Evolutionary conservation across 306 rosid genomes (phyloP).

Genomic region (Acacia melanoxylon): DNA sequence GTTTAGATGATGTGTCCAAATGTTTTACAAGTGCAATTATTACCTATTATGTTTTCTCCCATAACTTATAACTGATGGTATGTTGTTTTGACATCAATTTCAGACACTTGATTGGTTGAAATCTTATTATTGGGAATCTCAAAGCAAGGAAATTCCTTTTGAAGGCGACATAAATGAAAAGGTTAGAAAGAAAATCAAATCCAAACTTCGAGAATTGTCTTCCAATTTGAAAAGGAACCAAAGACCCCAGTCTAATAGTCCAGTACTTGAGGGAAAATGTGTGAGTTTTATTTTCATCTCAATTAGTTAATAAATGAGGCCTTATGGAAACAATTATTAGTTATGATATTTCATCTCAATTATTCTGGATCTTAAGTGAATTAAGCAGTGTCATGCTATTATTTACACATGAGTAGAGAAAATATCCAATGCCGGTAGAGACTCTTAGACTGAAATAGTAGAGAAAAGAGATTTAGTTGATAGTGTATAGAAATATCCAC

Average conservation of each 20-base stretch:
- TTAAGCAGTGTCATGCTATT: too few relatives aligned
- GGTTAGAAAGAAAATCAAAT: conserved; percentile 59
- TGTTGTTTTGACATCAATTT: conserved; percentile 31
- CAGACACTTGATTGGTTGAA: conserved; percentile 96
- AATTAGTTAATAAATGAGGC: too few relatives aligned
- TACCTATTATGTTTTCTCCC: neutral
- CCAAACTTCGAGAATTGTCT: conserved; percentile 64
- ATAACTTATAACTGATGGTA: neutral
- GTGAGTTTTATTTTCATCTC: conserved; percentile 27
- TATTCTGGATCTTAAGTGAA: too few relatives aligned
- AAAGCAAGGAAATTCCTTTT: conserved; percentile 78
- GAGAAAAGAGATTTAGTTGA: too few relatives aligned
- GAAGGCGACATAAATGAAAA: conserved; percentile 55
- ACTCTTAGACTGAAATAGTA: too few relatives aligned
- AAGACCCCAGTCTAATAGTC: conserved; percentile 39
- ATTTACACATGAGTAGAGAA: too few relatives aligned
- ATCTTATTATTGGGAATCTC: conserved; percentile 93
- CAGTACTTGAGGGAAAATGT: conserved; percentile 51
- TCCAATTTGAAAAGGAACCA: conserved; percentile 49
- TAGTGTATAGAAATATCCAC: too few relatives aligned
- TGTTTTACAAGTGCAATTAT: conserved; percentile 6
- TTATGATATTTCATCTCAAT: too few relatives aligned
- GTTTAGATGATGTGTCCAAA: neutral
- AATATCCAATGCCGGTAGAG: too few relatives aligned
- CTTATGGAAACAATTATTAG: too few relatives aligned